Percentiles rank a stretch among this genome's conserved stretches.
phyloP scores from a whole-genome alignment of 2,329 filamentous ascomycete genomes.

The Pseudocercospora ulei region DNA sequence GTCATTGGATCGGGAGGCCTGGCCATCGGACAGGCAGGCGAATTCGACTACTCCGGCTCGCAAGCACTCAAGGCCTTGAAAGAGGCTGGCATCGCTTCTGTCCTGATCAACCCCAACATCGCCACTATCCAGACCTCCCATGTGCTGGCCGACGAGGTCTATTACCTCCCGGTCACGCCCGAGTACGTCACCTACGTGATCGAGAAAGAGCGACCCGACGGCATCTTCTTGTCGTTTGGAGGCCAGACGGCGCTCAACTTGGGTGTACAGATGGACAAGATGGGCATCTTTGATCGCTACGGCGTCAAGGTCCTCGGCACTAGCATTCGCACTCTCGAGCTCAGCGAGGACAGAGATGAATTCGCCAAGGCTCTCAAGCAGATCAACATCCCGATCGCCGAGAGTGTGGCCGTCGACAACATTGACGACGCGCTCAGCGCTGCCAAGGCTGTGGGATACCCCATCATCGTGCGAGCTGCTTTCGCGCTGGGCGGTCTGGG shows the following conservation, averaged over 20 bases:
- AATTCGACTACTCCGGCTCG: constrained; percentile 97
- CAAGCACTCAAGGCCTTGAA: constrained; percentile 95
- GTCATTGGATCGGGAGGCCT: constrained; percentile 93
- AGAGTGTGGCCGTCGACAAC: constrained; percentile 85
- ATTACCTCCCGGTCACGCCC: constrained; percentile 93
- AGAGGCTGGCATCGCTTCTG: constrained; percentile 81
- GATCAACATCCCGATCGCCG: constrained; percentile 93
- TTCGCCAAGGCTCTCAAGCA: constrained; percentile 93
- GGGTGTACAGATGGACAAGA: constrained; percentile 93
- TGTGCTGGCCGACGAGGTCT: constrained; percentile 90
- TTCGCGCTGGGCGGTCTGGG: constrained; percentile 94
- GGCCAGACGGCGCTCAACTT: constrained; percentile 95
- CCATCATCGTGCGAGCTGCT: constrained; percentile 93
- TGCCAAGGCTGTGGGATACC: constrained; percentile 79
- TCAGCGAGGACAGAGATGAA: constrained; percentile 88
- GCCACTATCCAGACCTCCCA: constrained; percentile 97
- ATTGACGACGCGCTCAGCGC: constrained; percentile 87
- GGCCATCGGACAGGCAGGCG: constrained; percentile 92
- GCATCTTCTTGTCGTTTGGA: constrained; percentile 94
- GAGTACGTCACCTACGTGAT: constrained; percentile 98
- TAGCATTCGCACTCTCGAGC: constrained; percentile 85
- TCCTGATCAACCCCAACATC: constrained; percentile 96
- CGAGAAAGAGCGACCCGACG: constrained; percentile 88
- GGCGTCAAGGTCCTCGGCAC: constrained; percentile 93
- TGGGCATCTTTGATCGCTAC: constrained; percentile 90